A percentile compares a stretch with the other conserved stretches of the same genome.
phyloP scores from a whole-genome alignment of 441 rosid genomes.

The Aquilaria agallochum region DNA sequence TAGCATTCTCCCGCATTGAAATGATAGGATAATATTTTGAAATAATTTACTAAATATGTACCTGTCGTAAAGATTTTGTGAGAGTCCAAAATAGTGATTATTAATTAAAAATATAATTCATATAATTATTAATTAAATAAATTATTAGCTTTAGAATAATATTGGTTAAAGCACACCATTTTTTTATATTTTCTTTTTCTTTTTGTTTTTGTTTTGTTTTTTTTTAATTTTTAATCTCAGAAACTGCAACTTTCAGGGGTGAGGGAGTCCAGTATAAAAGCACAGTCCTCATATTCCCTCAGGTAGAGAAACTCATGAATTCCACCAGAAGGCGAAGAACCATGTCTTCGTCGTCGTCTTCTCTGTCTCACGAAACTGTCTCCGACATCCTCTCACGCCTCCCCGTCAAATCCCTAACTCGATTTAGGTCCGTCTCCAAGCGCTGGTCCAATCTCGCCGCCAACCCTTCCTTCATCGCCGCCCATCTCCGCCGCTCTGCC shows the following conservation, averaged over 20 bases:
- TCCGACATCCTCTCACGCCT: constrained; percentile 22
- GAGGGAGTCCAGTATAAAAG: no score
- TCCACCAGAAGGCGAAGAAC: constrained; percentile 8
- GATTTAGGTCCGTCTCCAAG: constrained; percentile 33
- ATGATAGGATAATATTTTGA: no score
- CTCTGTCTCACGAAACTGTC: constrained; percentile 9
- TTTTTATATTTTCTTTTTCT: background rate
- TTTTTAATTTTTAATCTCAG: background rate
- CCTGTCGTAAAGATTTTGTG: no score
- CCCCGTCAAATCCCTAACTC: constrained; percentile 28
- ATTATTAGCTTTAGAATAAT: no score
- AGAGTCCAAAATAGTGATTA: no score
- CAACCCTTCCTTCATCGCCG: constrained; percentile 17
- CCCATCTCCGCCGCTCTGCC: constrained; percentile 22
- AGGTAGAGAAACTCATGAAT: background rate
- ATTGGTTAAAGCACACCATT: no score
- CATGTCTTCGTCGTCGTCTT: constrained; percentile 6
- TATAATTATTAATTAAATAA: no score
- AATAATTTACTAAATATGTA: no score
- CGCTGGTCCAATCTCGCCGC: constrained; percentile 19
- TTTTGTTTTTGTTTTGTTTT: background rate
- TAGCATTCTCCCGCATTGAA: no score
- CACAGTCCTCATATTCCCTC: no score
- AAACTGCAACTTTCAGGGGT: background rate
- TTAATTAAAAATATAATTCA: no score